Base-by-base conservation (phyloP, 2,329 filamentous ascomycete genomes). In the Epichloe brachyelytri region DNA sequence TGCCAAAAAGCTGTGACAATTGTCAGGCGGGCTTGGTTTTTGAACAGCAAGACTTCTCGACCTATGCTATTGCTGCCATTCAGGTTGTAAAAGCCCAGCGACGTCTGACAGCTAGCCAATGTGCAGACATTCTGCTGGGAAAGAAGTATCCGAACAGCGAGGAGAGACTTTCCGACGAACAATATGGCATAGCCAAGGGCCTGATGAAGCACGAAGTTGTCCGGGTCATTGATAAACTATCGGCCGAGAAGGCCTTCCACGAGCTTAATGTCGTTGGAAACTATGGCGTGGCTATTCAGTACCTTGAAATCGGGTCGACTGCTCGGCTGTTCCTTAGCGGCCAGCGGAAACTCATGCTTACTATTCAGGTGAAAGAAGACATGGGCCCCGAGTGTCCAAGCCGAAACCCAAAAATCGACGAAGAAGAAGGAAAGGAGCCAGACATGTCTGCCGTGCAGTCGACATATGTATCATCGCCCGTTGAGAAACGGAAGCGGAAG, bases 1-100 rank as follows among this genome's bases (percentile, higher is more conserved):
- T 98, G 93, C 67, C 73, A 80, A 46, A 74, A 48, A 78, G 76
- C 1, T 98, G 93, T 66, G 94, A 98, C 71, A 97, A 95, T 63
- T 98, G 93, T 73, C 80, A 77, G 56, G 86, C 83, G 3, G 81
- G 80, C 22, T 73, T 79, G 44, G 75, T 76, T 3, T 93, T 88
- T 60, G 82, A 89, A 58, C 73, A 77, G 48, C 76, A 80, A 52
- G 89, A 97, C 67, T 85, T 91, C 58, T 89, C 87, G 12, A 69
- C 82, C 15, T 80, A 86, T 60, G 91, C 90, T 6, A 69, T 78
- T 51, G 78, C 81, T 50, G 87, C 83, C 3, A 73, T 97, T 47
- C 71, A 72, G 30, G 75, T 95, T 48, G 82, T 95, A 26, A 68
- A 76, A 52, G 69, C 82, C 5, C 71, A 79, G 58, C 62, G 71